A percentile compares a stretch with the other conserved stretches of the same genome.
These are phyloP conservation scores for Aspergillus aculeatus DNA, from an alignment of 2,329 filamentous ascomycete species.

Conservation along the genomic window DNA sequence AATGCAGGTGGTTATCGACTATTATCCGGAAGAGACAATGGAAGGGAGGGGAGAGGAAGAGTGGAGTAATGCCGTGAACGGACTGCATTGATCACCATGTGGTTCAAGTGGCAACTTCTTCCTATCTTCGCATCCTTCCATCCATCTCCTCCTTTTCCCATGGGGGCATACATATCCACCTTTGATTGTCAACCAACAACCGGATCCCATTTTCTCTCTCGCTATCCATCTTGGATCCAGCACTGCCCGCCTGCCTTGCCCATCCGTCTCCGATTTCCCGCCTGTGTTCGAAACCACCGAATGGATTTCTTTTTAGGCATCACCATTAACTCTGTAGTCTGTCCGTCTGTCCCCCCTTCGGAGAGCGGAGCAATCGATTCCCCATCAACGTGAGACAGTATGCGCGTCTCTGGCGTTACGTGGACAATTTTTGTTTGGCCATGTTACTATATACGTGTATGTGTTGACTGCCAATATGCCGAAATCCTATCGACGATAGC, in stretches of 20 bases:
- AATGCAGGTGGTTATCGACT: too few species aligned
- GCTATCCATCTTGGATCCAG: neutral
- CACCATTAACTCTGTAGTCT: neutral
- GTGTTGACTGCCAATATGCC: too few species aligned
- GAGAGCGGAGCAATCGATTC: neutral
- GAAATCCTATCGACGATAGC: neutral
- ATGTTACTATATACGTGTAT: too few species aligned
- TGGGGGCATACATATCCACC: neutral
- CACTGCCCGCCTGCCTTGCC: neutral
- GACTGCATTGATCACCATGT: conserved; percentile 2
- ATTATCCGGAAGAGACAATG: neutral
- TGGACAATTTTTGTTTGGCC: neutral
- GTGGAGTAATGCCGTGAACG: neutral
- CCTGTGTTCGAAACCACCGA: neutral
- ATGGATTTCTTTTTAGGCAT: neutral
- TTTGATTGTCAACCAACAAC: too few species aligned
- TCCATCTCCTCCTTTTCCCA: neutral
- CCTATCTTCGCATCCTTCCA: neutral
- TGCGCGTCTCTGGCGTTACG: neutral
- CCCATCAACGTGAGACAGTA: neutral
- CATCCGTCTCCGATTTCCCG: too few species aligned
- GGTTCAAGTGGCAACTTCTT: conserved; percentile 3
- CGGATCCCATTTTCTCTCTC: too few species aligned
- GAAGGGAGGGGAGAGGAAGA: neutral
- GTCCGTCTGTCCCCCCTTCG: neutral